Evolutionary conservation across 495 filamentous ascomycete species (phyloP), one percentile per base, ranked within the genome.

Genomic region (Amniculicola lignicola): DNA sequence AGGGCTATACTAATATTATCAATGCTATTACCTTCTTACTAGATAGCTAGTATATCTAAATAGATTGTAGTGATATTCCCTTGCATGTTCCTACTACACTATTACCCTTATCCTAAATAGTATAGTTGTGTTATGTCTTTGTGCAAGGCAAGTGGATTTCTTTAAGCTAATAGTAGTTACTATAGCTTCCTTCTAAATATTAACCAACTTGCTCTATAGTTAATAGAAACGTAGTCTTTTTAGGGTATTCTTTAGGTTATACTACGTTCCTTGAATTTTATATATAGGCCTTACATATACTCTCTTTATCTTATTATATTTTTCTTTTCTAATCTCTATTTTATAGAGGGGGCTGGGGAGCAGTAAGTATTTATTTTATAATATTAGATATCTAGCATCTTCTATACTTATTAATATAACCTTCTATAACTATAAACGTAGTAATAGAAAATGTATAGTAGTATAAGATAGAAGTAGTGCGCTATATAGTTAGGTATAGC

Each of bases 1-100:
- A 54, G 40, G 41, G 51, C 51, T 22, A 54, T 46, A 45, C 40
- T 21, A 15, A 44, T 24, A 12, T 16, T 21, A 22, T 57, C 36
- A 48, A 47, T 3, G 40, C 51, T 19, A 29, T 48, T n/a, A n/a
- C n/a, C n/a, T n/a, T n/a, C n/a, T n/a, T 23, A 45, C 53, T 23
- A 39, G 41, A 18, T 40, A 19, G 45, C 53, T 33, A 33, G 44
- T 41, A 41, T 41, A 41, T 41, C 16, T 18, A 18, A 41, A 41
- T 18, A 41, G 16, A 41, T 41, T 18, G 16, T 11, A 18, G 37
- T 11, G 16, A 41, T 41, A 41, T 41, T 41, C 37, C 10, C 16
- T 41, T 41, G 16, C 16, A 18, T 19, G 9, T 16, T 41, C 16
- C 16, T 18, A 41, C 16, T 41, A 41, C 37, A 16, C 37, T 18